Evolutionary conservation across 2,329 filamentous ascomycete genomes (phyloP), one percentile per base, ranked within the genome.

Genomic region (Colletotrichum camelliae): DNA sequence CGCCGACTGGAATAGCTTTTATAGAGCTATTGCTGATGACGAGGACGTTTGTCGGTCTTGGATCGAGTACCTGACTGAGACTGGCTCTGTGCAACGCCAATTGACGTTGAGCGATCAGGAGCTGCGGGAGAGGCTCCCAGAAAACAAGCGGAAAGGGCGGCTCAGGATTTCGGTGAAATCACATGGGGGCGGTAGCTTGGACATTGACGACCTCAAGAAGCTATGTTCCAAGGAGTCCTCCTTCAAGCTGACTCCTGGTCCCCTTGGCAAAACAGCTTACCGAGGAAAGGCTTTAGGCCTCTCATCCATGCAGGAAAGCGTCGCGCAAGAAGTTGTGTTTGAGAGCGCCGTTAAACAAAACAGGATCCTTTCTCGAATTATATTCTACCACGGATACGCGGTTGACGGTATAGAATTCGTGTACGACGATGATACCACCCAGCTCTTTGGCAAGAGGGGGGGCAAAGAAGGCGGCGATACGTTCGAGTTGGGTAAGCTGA

Each of bases 321-420:
- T 93, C 81, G 88, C 92, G 2, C 89, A 95, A 52, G 93, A 98
- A 80, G 82, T 97, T 43, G 88, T 98, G 52, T 92, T 97, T 77
- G 91, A 93, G 57, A 94, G 93, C 81, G 91, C 93, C 16, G 85
- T 90, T 62, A 89, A 91, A 52, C 91, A 92, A 77, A 94, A 92
- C 37, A 94, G 96, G 77, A 89, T 98, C 35, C 87, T 98, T 77
- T 93, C 92, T 1, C 91, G 91, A 7, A 90, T 98, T 72, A 90
- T 92, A 75, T 89, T 98, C 16, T 97, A 96, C 81, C 93, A 95
- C 80, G 95, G 94, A 3, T 65, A 71, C 24, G 87, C 89, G 74
- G 82, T 98, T 15, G 94, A 98, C 82, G 97, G 97, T 1, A 84
- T 99, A 24, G 96, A 98, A 83, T 98, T 99, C 84, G 89, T 94